A percentile compares a stretch with the other conserved stretches of the same genome.
Evolutionary conservation across 345 rosid genomes (phyloP).

Genomic region (Arabidopsis arenosa): DNA sequence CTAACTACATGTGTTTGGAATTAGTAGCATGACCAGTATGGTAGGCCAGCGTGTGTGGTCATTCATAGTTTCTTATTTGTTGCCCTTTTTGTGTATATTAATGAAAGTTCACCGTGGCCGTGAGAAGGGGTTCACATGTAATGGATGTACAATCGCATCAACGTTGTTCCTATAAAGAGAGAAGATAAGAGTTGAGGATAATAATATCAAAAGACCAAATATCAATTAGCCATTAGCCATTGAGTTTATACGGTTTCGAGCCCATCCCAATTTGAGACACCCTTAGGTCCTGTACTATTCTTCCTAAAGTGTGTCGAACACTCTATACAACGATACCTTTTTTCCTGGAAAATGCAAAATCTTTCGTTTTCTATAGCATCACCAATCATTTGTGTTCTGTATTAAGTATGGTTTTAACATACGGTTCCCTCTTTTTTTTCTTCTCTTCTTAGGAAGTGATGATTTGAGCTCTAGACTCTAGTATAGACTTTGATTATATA

Average conservation of each 20-base stretch:
- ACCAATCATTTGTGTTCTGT: not conserved
- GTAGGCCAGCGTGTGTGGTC: slow-evolving; percentile 37
- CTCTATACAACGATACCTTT: not conserved
- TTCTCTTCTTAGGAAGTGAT: not conserved
- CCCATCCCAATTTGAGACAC: not conserved
- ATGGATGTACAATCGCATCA: slow-evolving; percentile 26
- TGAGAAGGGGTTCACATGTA: slow-evolving; percentile 31
- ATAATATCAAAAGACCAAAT: not conserved
- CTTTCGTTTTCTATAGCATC: not conserved
- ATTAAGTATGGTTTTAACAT: not conserved
- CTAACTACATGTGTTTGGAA: slow-evolving; percentile 38
- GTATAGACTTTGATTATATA: not conserved
- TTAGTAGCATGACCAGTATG: slow-evolving; percentile 32
- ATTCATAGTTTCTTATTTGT: slow-evolving; percentile 17
- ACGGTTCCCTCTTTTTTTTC: not conserved
- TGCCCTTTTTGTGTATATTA: slow-evolving; percentile 16
- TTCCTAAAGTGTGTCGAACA: not conserved
- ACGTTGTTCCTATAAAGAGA: slow-evolving; percentile 33
- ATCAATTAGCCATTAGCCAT: not conserved
- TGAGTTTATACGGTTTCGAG: not conserved
- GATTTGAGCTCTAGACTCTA: not conserved
- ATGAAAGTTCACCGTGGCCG: slow-evolving; percentile 20
- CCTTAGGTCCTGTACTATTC: not conserved
- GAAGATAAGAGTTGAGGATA: slow-evolving; percentile 3
- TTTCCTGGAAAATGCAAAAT: not conserved